These are phyloP conservation scores for Gracilaria domingensis DNA, from an alignment of 23 red algal species.

Conservation along the genomic window DNA sequence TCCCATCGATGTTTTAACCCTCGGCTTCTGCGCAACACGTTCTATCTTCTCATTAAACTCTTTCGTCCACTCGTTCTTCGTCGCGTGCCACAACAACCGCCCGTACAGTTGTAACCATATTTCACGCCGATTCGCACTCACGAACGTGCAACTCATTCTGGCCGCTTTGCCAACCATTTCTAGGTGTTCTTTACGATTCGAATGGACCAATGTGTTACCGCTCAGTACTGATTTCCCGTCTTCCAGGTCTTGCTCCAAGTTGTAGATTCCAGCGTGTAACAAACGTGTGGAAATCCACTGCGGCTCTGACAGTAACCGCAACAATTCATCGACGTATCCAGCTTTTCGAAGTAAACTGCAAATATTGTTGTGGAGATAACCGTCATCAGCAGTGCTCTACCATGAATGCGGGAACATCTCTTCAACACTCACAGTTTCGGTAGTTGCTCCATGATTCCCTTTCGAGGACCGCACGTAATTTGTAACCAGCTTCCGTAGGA, in stretches of 20 bases:
- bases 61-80: neutral
- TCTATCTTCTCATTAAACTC: slow-evolving; percentile 12
- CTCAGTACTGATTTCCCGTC: neutral
- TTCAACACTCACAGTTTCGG: too few relatives aligned
- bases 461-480: neutral
- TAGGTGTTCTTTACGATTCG: neutral
- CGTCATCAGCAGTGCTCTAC: neutral
- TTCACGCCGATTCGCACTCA: neutral
- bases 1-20: neutral
- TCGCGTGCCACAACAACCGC: slow-evolving; percentile 25
- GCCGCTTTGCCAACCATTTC: slow-evolving; percentile 11
- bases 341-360: neutral
- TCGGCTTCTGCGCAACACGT: neutral
- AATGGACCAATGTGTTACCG: neutral
- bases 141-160: neutral
- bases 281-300: too few relatives aligned
- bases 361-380: slow-evolving; percentile 5
- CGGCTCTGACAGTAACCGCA: too few relatives aligned
- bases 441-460: neutral
- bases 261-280: too few relatives aligned
- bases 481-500: neutral
- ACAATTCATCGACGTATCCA: neutral
- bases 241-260: neutral
- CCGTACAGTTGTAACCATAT: slow-evolving; percentile 17
- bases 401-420: too few relatives aligned